phyloP scores from a whole-genome alignment of 345 rosid genomes.

The Kernera saxatilis region DNA sequence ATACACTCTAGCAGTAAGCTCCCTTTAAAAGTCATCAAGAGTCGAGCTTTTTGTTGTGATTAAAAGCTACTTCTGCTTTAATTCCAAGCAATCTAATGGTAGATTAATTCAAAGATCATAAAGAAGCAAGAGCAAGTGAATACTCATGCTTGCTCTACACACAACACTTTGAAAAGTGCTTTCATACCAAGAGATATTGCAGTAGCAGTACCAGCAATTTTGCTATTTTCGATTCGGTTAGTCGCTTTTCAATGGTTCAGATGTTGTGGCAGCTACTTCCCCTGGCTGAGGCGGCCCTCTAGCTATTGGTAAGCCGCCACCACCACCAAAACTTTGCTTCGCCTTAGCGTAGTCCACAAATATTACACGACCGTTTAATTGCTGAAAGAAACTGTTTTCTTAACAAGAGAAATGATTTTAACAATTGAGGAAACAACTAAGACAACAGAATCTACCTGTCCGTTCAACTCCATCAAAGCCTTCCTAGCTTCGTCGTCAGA shows the following conservation, averaged over 20 bases:
- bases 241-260: background rate
- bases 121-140: background rate
- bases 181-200: background rate
- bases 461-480: conserved; percentile 59
- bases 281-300: conserved; percentile 71
- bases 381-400: conserved; percentile 32
- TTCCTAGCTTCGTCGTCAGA: conserved; percentile 64
- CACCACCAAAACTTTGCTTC: conserved; percentile 23
- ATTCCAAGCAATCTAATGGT: background rate
- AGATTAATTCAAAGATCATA: background rate
- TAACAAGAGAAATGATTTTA: background rate
- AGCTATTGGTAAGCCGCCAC: conserved; percentile 55
- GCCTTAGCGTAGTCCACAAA: conserved; percentile 72
- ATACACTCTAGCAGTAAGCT: background rate
- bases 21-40: background rate
- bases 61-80: background rate
- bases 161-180: background rate
- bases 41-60: background rate
- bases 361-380: conserved; percentile 59
- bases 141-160: background rate
- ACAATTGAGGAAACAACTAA: background rate
- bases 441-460: conserved; percentile 44
- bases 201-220: background rate
- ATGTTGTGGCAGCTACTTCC: background rate
- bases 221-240: background rate